Evolutionary conservation across 2,329 filamentous ascomycete genomes (phyloP).

Genomic region (Eutypa lata): DNA sequence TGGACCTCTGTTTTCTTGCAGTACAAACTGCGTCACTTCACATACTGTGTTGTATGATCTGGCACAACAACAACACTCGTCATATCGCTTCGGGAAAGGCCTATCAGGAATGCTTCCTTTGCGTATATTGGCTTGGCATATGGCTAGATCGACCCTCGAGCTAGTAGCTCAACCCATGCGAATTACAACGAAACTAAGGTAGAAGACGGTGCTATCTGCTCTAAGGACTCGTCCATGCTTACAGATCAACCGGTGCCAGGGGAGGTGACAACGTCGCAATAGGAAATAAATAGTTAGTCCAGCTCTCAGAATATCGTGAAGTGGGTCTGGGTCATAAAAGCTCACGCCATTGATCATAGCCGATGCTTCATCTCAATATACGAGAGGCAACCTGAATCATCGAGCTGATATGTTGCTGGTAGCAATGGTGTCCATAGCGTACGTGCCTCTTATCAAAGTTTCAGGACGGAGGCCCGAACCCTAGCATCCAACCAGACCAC

Average conservation of each 20-base stretch:
- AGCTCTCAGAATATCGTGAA: neutral
- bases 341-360: neutral
- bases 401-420: neutral
- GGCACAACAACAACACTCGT: neutral
- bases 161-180: neutral
- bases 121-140: neutral
- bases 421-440: neutral
- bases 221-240: too few species aligned
- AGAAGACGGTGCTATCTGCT: too few species aligned
- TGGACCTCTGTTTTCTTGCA: neutral
- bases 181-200: too few species aligned
- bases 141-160: neutral
- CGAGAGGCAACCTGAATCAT: neutral
- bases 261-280: neutral
- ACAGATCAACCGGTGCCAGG: too few species aligned
- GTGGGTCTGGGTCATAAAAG: neutral
- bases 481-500: neutral
- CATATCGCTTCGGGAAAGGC: neutral
- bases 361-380: neutral
- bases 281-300: neutral
- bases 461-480: neutral
- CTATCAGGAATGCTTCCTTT: neutral
- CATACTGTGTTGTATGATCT: neutral
- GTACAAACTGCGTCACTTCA: neutral
- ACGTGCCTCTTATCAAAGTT: neutral